These are phyloP conservation scores for Suhomyces wounanorum DNA, from an alignment of 1,139 yeast species.

Conservation along the genomic window DNA sequence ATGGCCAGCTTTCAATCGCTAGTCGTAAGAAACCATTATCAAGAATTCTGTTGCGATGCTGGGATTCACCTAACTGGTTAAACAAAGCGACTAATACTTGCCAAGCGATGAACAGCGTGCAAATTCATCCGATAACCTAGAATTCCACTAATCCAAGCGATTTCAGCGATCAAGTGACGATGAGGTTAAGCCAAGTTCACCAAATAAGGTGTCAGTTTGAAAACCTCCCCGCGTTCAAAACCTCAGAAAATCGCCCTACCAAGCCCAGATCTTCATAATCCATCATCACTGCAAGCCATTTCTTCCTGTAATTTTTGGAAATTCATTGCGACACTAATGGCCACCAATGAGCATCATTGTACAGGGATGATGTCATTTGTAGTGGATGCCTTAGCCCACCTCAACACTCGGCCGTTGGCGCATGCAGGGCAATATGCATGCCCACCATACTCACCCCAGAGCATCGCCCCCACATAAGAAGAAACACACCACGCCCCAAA, in stretches of 20 bases:
- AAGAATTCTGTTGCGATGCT: background rate
- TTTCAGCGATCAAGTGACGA: background rate
- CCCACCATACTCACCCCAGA: background rate
- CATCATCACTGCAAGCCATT: background rate
- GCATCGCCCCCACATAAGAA: background rate
- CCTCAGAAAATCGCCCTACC: background rate
- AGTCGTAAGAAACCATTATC: background rate
- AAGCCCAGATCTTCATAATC: background rate
- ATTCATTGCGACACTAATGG: background rate
- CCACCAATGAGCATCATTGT: background rate
- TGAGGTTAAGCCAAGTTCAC: background rate
- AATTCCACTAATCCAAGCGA: background rate
- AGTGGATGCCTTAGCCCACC: background rate
- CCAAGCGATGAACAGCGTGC: background rate
- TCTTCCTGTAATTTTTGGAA: background rate
- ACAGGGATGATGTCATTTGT: background rate
- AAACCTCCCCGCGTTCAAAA: background rate
- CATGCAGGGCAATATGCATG: background rate
- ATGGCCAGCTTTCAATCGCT: background rate
- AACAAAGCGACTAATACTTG: background rate
- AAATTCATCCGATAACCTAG: background rate
- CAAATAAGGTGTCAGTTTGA: background rate
- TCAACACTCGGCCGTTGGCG: background rate
- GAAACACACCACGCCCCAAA: background rate
- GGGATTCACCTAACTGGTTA: background rate